These are phyloP conservation scores for Kandelia obovata DNA, from an alignment of 345 rosid genomes.

Conservation along the genomic window DNA sequence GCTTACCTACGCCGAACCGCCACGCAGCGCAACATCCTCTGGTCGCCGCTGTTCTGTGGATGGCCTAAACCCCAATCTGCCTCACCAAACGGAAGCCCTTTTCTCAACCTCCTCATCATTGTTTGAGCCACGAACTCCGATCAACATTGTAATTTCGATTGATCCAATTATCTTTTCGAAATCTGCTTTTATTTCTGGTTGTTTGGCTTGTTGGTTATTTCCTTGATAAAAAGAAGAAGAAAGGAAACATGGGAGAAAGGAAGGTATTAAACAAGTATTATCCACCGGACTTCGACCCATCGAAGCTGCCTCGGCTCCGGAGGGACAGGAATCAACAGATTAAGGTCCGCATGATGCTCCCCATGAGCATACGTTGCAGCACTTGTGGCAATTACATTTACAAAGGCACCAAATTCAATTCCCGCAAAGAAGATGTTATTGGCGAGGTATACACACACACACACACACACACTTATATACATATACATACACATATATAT, in stretches of 20 bases:
- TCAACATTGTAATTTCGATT: too few species aligned
- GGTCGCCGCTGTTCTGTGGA: too few species aligned
- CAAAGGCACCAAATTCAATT: constrained; percentile 90
- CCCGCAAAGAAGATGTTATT: constrained; percentile 79
- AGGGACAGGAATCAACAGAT: constrained; percentile 87
- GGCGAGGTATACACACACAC: constrained; percentile 59
- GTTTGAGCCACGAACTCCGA: too few species aligned
- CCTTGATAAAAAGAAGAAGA: background rate
- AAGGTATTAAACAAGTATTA: constrained; percentile 89
- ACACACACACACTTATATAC: background rate
- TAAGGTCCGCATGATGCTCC: constrained; percentile 95
- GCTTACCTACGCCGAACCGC: too few species aligned
- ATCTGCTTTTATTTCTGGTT: too few species aligned
- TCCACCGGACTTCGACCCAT: constrained; percentile 93
- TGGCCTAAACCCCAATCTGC: too few species aligned
- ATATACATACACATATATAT: too few species aligned
- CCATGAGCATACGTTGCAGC: constrained; percentile 91
- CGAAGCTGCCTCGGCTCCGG: constrained; percentile 67
- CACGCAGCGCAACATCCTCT: too few species aligned
- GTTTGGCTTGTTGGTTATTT: background rate
- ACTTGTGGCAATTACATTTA: constrained; percentile 90
- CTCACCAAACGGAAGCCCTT: too few species aligned
- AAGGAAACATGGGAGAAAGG: constrained; percentile 73
- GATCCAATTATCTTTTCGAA: too few species aligned
- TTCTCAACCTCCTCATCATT: too few species aligned